These are phyloP conservation scores for Ogataea wickerhamii DNA, from an alignment of 805 yeast species.

Conservation along the genomic window DNA sequence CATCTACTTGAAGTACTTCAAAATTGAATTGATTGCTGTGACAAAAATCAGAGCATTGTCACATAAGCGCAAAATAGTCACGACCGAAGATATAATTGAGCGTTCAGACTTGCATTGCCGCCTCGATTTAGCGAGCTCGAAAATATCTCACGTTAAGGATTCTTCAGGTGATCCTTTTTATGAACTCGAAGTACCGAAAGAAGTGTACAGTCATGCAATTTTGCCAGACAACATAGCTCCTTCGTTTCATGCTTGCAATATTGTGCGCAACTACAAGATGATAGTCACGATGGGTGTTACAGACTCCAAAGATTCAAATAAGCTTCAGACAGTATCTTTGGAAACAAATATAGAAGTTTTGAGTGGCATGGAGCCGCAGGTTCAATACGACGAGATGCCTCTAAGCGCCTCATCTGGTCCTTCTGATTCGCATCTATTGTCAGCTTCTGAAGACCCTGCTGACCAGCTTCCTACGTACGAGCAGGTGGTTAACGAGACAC, in stretches of 20 bases:
- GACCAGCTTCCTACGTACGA: slow-evolving; percentile 14
- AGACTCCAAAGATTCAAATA: slow-evolving; percentile 8
- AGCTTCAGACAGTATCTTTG: slow-evolving; percentile 11
- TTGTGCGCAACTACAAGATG: slow-evolving; percentile 42
- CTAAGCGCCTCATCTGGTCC: not conserved
- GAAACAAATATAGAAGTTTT: slow-evolving; percentile 17
- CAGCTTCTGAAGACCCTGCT: not conserved
- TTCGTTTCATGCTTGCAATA: slow-evolving; percentile 53
- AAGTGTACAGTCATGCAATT: slow-evolving; percentile 37
- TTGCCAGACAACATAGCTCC: slow-evolving; percentile 51
- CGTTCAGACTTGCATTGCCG: slow-evolving; percentile 24
- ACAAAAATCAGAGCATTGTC: slow-evolving; percentile 30
- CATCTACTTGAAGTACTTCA: slow-evolving; percentile 40
- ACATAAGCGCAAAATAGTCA: slow-evolving; percentile 11
- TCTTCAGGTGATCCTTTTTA: slow-evolving; percentile 21
- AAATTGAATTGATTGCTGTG: slow-evolving; percentile 28
- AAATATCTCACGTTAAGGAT: slow-evolving; percentile 22
- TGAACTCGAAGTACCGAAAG: slow-evolving; percentile 44
- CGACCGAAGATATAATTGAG: slow-evolving; percentile 19
- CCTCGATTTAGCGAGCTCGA: slow-evolving; percentile 38
- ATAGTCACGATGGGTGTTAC: slow-evolving; percentile 33
- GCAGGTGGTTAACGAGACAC: slow-evolving; percentile 14
- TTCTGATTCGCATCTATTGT: not conserved
- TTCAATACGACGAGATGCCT: not conserved
- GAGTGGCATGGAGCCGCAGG: slow-evolving; percentile 23